phyloP scores from a whole-genome alignment of 177 flowering plant genomes.

The Telopea speciosissima region DNA sequence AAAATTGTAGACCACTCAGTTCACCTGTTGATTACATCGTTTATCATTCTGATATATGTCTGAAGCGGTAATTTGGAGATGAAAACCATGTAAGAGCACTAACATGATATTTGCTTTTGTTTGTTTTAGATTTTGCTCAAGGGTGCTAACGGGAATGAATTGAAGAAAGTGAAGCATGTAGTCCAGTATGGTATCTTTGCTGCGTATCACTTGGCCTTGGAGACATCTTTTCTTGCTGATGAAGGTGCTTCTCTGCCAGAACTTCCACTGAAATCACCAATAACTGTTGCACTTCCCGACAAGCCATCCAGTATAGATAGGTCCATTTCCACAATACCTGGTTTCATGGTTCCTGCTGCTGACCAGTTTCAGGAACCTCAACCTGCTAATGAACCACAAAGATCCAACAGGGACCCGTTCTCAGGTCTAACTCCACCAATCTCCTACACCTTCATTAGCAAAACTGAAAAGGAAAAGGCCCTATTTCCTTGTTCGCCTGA shows the following conservation, averaged over 20 bases:
- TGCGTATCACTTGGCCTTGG: slow-evolving; percentile 95
- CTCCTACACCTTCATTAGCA: slow-evolving; percentile 12
- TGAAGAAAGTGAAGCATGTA: slow-evolving; percentile 96
- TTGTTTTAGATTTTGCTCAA: slow-evolving; percentile 72
- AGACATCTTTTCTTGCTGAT: slow-evolving; percentile 98
- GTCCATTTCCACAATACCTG: slow-evolving; percentile 84
- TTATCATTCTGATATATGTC: not conserved
- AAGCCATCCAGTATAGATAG: slow-evolving; percentile 63
- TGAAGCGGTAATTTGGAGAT: not conserved
- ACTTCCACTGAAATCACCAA: slow-evolving; percentile 67
- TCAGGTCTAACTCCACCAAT: slow-evolving; percentile 18
- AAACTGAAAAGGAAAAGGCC: slow-evolving; percentile 13
- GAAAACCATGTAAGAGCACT: not conserved
- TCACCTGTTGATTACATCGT: not conserved
- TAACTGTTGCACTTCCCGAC: slow-evolving; percentile 80
- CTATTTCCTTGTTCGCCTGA: slow-evolving; percentile 20
- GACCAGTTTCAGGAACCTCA: slow-evolving; percentile 33
- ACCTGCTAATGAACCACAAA: slow-evolving; percentile 28
- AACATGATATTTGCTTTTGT: slow-evolving; percentile 2
- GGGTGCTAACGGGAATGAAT: slow-evolving; percentile 84
- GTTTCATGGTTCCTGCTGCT: slow-evolving; percentile 40
- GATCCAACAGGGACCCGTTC: slow-evolving; percentile 28
- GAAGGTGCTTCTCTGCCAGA: slow-evolving; percentile 96
- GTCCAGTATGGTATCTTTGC: slow-evolving; percentile 94
- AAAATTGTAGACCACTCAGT: not conserved